These are phyloP conservation scores for Heritiera littoralis DNA, from an alignment of 345 rosid genomes.

Conservation along the genomic window DNA sequence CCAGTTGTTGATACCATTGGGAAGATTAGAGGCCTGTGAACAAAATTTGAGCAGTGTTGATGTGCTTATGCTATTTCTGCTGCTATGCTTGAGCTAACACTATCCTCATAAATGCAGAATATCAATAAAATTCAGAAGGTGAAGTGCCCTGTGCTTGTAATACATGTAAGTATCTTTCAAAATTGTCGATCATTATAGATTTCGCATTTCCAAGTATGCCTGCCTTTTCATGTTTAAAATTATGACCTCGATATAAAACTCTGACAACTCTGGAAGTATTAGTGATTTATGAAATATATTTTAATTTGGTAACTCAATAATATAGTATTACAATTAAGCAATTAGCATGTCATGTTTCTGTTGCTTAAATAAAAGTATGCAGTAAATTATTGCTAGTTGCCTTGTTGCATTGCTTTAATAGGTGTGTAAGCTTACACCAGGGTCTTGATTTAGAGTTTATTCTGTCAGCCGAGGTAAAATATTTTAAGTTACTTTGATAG, in stretches of 20 bases:
- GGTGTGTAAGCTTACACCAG: background rate
- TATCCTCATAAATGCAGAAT: conserved; percentile 55
- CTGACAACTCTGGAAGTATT: background rate
- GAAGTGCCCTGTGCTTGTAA: conserved; percentile 91
- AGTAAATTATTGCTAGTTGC: too few species aligned
- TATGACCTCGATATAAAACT: background rate
- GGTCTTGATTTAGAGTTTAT: background rate
- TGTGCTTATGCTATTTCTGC: conserved; percentile 10
- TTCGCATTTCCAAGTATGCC: background rate
- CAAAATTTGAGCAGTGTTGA: conserved; percentile 5
- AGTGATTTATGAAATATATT: background rate
- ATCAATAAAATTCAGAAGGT: conserved; percentile 82
- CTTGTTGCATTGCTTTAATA: background rate
- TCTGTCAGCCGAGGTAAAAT: background rate
- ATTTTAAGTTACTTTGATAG: background rate
- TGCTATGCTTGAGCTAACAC: conserved; percentile 12
- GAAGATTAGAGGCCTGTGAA: conserved; percentile 3
- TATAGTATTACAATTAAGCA: background rate
- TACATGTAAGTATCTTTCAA: conserved; percentile 64
- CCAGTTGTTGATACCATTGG: background rate
- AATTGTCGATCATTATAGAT: background rate
- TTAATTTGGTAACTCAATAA: background rate
- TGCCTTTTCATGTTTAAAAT: background rate
- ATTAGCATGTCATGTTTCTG: background rate
- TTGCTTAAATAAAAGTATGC: background rate